Evolutionary conservation across 225 moss, liverwort and hornwort genomes (phyloP), one percentile per base, ranked within the genome.

Genomic region (Polytrichum commune): DNA sequence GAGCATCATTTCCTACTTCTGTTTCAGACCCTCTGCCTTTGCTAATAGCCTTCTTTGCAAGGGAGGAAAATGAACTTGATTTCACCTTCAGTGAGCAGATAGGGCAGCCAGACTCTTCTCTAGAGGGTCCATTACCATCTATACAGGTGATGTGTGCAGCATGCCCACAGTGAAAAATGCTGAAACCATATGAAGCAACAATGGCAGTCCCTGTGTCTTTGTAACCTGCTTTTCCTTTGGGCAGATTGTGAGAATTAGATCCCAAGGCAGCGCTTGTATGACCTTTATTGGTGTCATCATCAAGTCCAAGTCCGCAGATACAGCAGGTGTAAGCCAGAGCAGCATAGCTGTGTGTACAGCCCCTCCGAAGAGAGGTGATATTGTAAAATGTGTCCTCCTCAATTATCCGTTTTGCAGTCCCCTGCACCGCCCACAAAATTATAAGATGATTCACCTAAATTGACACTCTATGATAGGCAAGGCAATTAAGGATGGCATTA

Each of bases 331-430:
- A 83, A 71, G 81, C 75, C 63, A 80, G 19, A 71, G 91, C 93
- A 81, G 84, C 77, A 80, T 88, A 91, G 62, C 90, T 93, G 84
- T 90, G 98, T 23, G 87, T 80, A 65, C 72, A 87, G 62, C 88
- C 76, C 75, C 85, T 91, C 74, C 85, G 87, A 74, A 98, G 89
- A 30, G 89, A 81, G 78, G 73, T 80, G 65, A 98, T 86, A 71
- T 98, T 95, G 60, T 87, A 86, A 63, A 95, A 98, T 27, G 93
- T 82, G 63, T 95, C 98, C 80, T 93, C 93, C 72, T 98, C 98
- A 63, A 93, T 89, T 26, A 98, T 78, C 71, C 85, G 93, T 77
- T 95, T 98, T 72, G 95, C 95, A 64, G 95, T 98, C 72, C 91
- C 86, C 98, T 98, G 86, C 53, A 82, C 32, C 65, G 70, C 82